Evolutionary conservation across 805 yeast genomes (phyloP), one percentile per base, ranked within the genome.

Genomic region (Groenewaldozyma tartarivorans): DNA sequence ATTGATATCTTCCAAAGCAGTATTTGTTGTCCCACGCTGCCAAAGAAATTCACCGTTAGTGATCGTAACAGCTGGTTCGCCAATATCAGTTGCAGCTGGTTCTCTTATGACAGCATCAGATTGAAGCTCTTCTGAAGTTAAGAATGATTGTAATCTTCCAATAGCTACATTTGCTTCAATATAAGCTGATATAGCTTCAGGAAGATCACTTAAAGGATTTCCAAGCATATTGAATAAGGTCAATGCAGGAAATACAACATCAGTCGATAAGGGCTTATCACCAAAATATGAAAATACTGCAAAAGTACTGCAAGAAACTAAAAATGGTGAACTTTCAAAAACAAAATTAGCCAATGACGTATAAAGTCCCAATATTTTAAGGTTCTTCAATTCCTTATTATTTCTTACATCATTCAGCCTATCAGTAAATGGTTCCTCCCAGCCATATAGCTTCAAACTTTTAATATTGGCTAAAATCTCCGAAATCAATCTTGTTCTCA

Each of bases 261-360:
- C 97, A 1, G 96, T 82, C 1, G 90, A 73, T 55, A 92, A 71
- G 26, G 94, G 87, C 38, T 61, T 67, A 45, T 71, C 72, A 41
- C 77, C 72, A 27, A 75, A 61, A 40, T 71, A 67, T 19, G 81
- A 79, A 57, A 80, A 94, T 13, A 80, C 69, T 2, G 82, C 95
- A 67, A 92, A 92, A 0, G 97, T 88, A 1, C 84, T 74, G 57
- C 94, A 81, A 37, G 94, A 79, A 22, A 94, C 96, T 49, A 90
- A 64, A 54, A 81, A 83, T 20, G 99, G 97, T 27, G 95, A 83
- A 51, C 84, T 70, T 42, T 74, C 79, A 78, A 94, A 92, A 41
- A 84, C 74, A 61, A 87, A 83, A 47, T 69, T 73, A 24, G 83
- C 72, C 35, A 78, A 60, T 1, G 95, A 90, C 51, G 74, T 72